Conservation (phyloP, 1,284 basidiomycete species). For the Amylostereum chailletii region DNA sequence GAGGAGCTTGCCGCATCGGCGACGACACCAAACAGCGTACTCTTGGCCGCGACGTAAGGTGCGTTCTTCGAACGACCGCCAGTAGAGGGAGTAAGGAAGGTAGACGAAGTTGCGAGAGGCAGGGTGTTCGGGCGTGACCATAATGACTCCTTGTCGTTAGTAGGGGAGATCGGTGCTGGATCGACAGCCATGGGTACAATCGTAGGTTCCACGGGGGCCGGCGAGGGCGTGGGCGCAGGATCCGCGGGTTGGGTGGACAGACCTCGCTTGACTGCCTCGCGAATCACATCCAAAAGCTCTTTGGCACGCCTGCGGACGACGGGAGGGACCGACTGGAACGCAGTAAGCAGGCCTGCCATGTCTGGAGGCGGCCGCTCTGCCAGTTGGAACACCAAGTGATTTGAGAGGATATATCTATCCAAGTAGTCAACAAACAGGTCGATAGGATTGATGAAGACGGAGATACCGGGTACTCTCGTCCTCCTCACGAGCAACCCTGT, state of each 20-base stretch:
- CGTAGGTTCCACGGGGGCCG: constrained; percentile 1
- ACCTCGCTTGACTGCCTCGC: constrained; percentile 34
- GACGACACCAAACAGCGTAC: background rate
- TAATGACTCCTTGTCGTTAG: background rate
- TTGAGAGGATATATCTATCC: constrained; percentile 61
- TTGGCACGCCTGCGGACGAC: constrained; percentile 49
- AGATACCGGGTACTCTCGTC: constrained; percentile 81
- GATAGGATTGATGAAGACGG: constrained; percentile 3
- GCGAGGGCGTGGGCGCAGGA: background rate
- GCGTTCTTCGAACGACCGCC: too few relatives aligned
- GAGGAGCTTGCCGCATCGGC: background rate
- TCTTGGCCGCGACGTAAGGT: background rate
- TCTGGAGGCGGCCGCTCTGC: constrained; percentile 60
- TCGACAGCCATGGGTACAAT: background rate
- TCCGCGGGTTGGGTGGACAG: constrained; percentile 12
- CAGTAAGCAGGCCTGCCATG: constrained; percentile 44
- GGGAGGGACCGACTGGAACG: constrained; percentile 52
- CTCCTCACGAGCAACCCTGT: constrained; percentile 70
- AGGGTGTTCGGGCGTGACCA: background rate
- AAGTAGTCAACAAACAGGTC: background rate
- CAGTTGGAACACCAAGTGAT: constrained; percentile 63
- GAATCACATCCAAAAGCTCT: constrained; percentile 57
- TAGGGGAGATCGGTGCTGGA: background rate
- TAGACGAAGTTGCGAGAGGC: background rate
- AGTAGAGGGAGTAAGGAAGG: background rate